Evolutionary conservation across 306 rosid genomes (phyloP).

Genomic region (Luffa aegyptiaca): DNA sequence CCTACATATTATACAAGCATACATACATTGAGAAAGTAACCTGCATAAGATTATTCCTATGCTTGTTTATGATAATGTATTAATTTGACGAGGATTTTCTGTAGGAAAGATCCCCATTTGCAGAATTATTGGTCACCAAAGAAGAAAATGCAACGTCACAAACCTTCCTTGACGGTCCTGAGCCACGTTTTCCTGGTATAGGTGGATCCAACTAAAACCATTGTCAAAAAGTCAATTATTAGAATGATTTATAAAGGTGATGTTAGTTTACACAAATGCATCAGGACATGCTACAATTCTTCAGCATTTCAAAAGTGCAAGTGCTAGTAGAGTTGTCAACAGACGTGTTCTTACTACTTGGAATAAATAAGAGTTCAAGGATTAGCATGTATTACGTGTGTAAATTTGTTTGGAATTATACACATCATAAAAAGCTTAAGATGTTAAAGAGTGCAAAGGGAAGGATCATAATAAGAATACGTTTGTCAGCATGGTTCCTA

Average conservation of each 20-base stretch:
- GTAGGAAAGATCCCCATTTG: neutral
- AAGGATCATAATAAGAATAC: neutral
- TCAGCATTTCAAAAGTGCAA: neutral
- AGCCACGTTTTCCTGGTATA: slow-evolving; percentile 57
- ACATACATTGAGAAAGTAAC: neutral
- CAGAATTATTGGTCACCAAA: neutral
- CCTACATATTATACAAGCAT: neutral
- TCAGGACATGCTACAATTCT: slow-evolving; percentile 1
- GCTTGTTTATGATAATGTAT: neutral
- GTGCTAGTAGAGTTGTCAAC: neutral
- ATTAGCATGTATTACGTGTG: neutral
- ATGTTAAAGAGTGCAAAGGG: neutral
- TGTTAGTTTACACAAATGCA: neutral
- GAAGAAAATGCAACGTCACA: slow-evolving; percentile 14
- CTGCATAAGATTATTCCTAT: neutral
- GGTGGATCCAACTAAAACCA: slow-evolving; percentile 74
- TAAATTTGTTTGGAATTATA: neutral
- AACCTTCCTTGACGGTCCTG: slow-evolving; percentile 91
- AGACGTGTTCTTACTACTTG: neutral
- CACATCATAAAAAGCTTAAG: neutral
- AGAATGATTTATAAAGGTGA: slow-evolving; percentile 6
- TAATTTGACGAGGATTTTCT: neutral
- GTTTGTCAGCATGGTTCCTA: neutral
- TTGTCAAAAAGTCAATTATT: slow-evolving; percentile 9
- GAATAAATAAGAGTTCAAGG: neutral